Base-by-base conservation (phyloP, 495 filamentous ascomycete genomes). In the Umbilicaria muhlenbergii region DNA sequence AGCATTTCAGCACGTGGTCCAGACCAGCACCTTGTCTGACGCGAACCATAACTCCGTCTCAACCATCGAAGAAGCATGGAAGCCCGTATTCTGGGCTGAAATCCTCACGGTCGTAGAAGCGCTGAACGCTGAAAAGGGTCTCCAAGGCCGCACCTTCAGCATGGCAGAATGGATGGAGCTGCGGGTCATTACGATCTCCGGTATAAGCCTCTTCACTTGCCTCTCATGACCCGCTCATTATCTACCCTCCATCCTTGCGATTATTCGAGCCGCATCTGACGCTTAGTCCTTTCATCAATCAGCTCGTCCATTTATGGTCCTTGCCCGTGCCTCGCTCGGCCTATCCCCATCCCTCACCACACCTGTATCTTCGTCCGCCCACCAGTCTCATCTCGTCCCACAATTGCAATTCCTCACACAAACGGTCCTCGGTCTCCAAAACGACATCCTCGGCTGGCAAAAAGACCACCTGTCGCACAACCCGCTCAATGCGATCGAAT, bases 391-490 rank as follows among this genome's bases (percentile, higher is more conserved):
- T 11, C 40, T 31, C 18, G 31, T 42, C 12, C 28, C 32, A 14
- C 40, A 42, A 34, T 11, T 44, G 5, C 42, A 44, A 31, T 32
- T 36, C 16, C 14, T 44, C n/a, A 36, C 38, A 16, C 42, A 44
- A 44, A 31, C 21, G 21, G 42, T 51, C 17, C 11, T 51, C 11
- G 48, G 48, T 12, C 16, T 51, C n/a, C 46, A 51, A 32, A 51
- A 51, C 19, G 48, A 51, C 35, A 18, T 51, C 34, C 48, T 51
- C 8, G 48, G 48, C 16, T 51, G 47, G 39, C 32, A 50, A 24
- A 51, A 44, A 5, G 48, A 51, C 14, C 32, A 24, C 11, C 8
- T 6, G 19, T 14, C 33, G 12, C 11, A 33, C 12, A 51, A 51
- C n/a, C 46, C 36, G 1, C 33, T 51, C 11, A 50, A 37, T 18